Conservation (phyloP, 371 early-diverging fungal genomes). For the Choanephora cucurbitarum region DNA sequence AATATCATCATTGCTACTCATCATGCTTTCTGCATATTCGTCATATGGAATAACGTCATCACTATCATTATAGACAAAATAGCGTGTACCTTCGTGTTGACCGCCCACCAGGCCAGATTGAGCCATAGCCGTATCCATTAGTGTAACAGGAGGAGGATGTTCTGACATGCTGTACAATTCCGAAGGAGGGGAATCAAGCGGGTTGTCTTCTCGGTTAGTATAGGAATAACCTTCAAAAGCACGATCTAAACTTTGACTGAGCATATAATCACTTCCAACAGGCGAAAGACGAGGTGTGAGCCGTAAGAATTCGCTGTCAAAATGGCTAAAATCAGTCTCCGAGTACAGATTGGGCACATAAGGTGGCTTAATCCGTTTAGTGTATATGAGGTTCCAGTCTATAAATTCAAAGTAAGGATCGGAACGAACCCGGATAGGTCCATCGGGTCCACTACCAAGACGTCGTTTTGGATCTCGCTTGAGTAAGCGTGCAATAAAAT, state of each 20-base stretch:
- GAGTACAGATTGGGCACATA: slow-evolving; percentile 53
- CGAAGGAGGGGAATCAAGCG: slow-evolving; percentile 20
- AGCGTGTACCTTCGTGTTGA: slow-evolving; percentile 1
- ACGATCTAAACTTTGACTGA: slow-evolving; percentile 51
- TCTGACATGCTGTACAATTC: slow-evolving; percentile 22
- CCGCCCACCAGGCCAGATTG: neutral
- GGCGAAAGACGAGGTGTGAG: slow-evolving; percentile 53
- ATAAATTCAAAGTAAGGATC: slow-evolving; percentile 69
- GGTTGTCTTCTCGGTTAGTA: slow-evolving; percentile 28
- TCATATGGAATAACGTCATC: slow-evolving; percentile 24
- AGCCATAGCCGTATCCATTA: slow-evolving; percentile 12
- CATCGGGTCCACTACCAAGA: slow-evolving; percentile 54
- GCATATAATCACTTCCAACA: slow-evolving; percentile 40
- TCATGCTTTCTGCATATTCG: slow-evolving; percentile 16
- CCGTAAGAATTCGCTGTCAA: slow-evolving; percentile 61
- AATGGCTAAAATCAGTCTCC: slow-evolving; percentile 62
- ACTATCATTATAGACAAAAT: slow-evolving; percentile 21
- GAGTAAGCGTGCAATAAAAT: slow-evolving; percentile 61
- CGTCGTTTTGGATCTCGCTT: slow-evolving; percentile 69
- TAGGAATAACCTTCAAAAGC: slow-evolving; percentile 62
- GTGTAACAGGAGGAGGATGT: slow-evolving; percentile 16
- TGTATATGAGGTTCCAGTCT: slow-evolving; percentile 69
- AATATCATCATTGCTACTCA: slow-evolving; percentile 19
- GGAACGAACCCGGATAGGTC: slow-evolving; percentile 54
- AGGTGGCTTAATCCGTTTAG: slow-evolving; percentile 60